These are phyloP conservation scores for Aspergillus brasiliensis DNA, from an alignment of 2,329 filamentous ascomycete species.

Conservation along the genomic window DNA sequence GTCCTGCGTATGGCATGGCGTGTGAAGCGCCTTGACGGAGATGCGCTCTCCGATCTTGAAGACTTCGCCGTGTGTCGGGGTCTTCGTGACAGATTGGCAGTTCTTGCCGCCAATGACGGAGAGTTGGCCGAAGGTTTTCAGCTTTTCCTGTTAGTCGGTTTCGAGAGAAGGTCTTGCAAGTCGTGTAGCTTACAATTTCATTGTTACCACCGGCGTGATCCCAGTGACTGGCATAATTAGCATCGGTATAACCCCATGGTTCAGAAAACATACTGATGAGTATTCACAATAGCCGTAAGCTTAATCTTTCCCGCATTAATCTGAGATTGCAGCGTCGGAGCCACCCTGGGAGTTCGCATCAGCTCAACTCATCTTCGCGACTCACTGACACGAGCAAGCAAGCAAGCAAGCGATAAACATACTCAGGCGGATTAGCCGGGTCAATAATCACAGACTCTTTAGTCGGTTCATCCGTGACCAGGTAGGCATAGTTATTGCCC, in stretches of 20 bases:
- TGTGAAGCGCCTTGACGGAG: constrained; percentile 83
- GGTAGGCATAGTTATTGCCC: constrained; percentile 56
- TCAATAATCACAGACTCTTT: constrained; percentile 56
- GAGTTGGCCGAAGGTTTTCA: constrained; percentile 62
- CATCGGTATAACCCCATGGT: neutral
- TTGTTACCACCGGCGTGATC: constrained; percentile 93
- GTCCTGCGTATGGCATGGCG: constrained; percentile 96
- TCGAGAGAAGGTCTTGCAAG: neutral
- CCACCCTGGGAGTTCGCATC: constrained; percentile 54
- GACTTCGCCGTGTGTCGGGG: constrained; percentile 71
- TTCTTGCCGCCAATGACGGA: constrained; percentile 86
- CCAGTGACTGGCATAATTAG: constrained; percentile 66
- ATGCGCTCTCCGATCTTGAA: constrained; percentile 83
- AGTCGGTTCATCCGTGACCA: constrained; percentile 52
- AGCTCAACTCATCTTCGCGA: neutral
- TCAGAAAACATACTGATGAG: constrained; percentile 78
- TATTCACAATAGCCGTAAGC: constrained; percentile 88
- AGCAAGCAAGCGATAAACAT: constrained; percentile 22
- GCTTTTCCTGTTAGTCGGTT: constrained; percentile 42
- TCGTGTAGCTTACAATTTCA: constrained; percentile 63
- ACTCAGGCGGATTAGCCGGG: constrained; percentile 55
- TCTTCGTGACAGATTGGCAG: constrained; percentile 77
- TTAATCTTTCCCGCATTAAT: constrained; percentile 73
- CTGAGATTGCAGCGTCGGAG: constrained; percentile 70
- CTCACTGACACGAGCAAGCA: neutral